Evolutionary conservation across 768 basidiomycete species (phyloP).

Genomic region (Neoboletus brunneissimus): DNA sequence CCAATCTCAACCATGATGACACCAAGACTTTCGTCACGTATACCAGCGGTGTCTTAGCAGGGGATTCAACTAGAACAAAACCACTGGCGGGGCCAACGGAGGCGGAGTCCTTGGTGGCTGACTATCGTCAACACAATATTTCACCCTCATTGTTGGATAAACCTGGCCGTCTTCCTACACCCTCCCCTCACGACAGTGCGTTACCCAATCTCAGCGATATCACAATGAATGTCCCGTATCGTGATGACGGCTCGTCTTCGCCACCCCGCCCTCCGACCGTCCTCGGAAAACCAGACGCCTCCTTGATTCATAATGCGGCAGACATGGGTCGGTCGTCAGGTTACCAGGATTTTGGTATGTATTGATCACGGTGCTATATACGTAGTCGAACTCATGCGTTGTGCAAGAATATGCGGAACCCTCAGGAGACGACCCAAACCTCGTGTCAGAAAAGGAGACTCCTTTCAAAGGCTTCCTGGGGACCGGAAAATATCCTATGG

Average conservation of each 20-base stretch:
- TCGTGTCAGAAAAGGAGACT: slow-evolving; percentile 39
- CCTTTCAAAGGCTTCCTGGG: slow-evolving; percentile 45
- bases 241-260: slow-evolving; percentile 20
- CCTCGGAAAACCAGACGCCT: slow-evolving; percentile 26
- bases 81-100: slow-evolving; percentile 14
- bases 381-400: background rate
- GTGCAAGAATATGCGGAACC: slow-evolving; percentile 70
- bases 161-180: slow-evolving; percentile 16
- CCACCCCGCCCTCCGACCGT: slow-evolving; percentile 11
- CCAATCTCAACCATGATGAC: slow-evolving; percentile 16
- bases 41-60: slow-evolving; percentile 19
- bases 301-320: slow-evolving; percentile 49
- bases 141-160: slow-evolving; percentile 14
- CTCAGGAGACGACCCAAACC: slow-evolving; percentile 23
- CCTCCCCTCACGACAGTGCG: slow-evolving; percentile 11
- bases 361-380: background rate
- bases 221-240: slow-evolving; percentile 17
- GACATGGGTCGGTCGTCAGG: slow-evolving; percentile 37
- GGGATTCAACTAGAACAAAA: slow-evolving; percentile 8
- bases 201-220: slow-evolving; percentile 2
- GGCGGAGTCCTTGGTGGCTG: slow-evolving; percentile 25
- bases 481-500: slow-evolving; percentile 54
- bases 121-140: slow-evolving; percentile 23
- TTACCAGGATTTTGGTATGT: slow-evolving; percentile 56
- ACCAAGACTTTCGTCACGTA: slow-evolving; percentile 18